Evolutionary conservation across 148 eudicot species (phyloP), one percentile per base, ranked within the genome.

Genomic region (Fagopyrum homotropicum): DNA sequence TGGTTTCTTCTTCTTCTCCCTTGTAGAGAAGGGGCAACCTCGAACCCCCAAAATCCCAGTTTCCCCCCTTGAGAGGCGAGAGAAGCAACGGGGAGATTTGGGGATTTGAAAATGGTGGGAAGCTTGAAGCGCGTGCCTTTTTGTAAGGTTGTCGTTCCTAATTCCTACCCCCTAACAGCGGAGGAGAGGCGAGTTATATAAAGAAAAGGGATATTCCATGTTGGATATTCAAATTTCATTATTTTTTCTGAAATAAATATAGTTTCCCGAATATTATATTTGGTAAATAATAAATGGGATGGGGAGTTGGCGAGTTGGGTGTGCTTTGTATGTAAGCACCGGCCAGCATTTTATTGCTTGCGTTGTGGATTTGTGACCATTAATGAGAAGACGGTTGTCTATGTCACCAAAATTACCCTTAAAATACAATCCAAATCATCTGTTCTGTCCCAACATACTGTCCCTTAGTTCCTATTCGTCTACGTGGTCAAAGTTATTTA

Each of bases 311-410:
- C 0, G 12, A 49, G 52, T 8, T 49, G 11, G 12, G 52, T 9
- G 26, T 59, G 69, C 69, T 63, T 63, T 63, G 69, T 29, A 61
- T 30, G 40, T 10, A 61, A 61, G 69, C 69, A 63, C 69, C 69
- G 44, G 7, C 69, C 69, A 26, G 15, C 35, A 54, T 48, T 48
- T 48, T 48, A 49, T 8, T 17, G 63, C 29, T 17, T 17, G 10
- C 6, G 6, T 19, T 26, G 63, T 17, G 17, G 29, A 2, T 57
- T 57, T 57, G n/a, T 54, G 15, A 5, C 19, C 7, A 16, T 54
- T 10, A 35, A 35, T n/a, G 59, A 16, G 22, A 3, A 16, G 19
- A 54, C 4, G 59, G 59, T 15, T 54, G 59, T 54, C 16, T 4
- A 54, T 15, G 17, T 55, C 7, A 16, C 7, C 59, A 5, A 16